These are phyloP conservation scores for Ustilago crameri DNA, from an alignment of 1,284 basidiomycete species.

Conservation along the genomic window DNA sequence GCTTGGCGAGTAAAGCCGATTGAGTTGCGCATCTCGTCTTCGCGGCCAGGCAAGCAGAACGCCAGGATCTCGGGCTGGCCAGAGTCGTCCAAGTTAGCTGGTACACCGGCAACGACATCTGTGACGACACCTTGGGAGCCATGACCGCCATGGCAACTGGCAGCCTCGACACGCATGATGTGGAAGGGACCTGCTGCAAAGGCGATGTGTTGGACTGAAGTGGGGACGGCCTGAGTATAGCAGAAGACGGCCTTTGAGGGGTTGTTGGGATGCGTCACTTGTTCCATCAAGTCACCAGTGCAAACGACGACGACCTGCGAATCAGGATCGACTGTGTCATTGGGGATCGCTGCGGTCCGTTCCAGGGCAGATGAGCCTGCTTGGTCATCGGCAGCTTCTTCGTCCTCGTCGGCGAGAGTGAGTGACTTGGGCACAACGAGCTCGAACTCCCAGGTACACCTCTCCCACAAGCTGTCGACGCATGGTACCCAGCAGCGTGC, in stretches of 20 bases:
- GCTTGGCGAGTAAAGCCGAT: slow-evolving; percentile 84
- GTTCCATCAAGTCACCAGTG: slow-evolving; percentile 78
- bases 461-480: slow-evolving; percentile 92
- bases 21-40: slow-evolving; percentile 77
- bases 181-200: slow-evolving; percentile 93
- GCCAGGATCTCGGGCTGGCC: slow-evolving; percentile 86
- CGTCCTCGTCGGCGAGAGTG: slow-evolving; percentile 63
- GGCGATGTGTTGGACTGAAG: slow-evolving; percentile 92
- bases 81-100: slow-evolving; percentile 33
- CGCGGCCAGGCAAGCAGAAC: slow-evolving; percentile 87
- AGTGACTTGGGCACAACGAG: slow-evolving; percentile 83
- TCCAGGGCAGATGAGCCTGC: slow-evolving; percentile 10
- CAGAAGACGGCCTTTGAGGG: slow-evolving; percentile 94
- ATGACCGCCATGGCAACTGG: slow-evolving; percentile 71
- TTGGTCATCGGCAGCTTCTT: slow-evolving; percentile 7
- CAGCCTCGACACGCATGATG: slow-evolving; percentile 43
- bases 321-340: slow-evolving; percentile 46
- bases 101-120: slow-evolving; percentile 17
- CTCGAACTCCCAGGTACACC: slow-evolving; percentile 98
- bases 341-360: slow-evolving; percentile 5
- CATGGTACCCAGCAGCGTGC: slow-evolving; percentile 98
- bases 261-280: slow-evolving; percentile 87
- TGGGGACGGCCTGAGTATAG: slow-evolving; percentile 86
- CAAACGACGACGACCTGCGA: slow-evolving; percentile 80
- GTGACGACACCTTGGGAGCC: slow-evolving; percentile 73